Percentiles rank a stretch among this genome's conserved stretches.
phyloP scores from a whole-genome alignment of 2,329 filamentous ascomycete genomes.

The Scorias spongiosa region DNA sequence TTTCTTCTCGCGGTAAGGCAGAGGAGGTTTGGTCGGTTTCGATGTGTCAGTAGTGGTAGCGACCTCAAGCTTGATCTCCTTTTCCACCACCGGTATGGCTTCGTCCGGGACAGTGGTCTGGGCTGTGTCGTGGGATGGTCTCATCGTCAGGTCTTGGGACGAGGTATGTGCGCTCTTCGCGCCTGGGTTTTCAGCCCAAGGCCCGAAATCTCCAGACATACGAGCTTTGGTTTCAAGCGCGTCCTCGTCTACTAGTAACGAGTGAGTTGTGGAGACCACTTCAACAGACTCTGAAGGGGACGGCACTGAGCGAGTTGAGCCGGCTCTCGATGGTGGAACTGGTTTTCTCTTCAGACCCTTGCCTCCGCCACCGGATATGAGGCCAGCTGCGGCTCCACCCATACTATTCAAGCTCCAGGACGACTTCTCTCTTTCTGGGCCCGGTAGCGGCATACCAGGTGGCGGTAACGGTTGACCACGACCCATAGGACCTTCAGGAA shows the following conservation, averaged over 20 bases:
- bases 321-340: slow-evolving; percentile 5
- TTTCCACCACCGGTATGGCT: background rate
- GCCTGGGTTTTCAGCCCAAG: slow-evolving; percentile 7
- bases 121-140: background rate
- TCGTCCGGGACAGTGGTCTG: background rate
- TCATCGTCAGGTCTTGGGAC: background rate
- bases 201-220: slow-evolving; percentile 11
- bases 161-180: background rate
- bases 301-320: too few relatives aligned
- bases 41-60: background rate
- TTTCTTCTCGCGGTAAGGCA: background rate
- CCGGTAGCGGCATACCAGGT: slow-evolving; percentile 61
- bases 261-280: too few relatives aligned
- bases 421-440: slow-evolving; percentile 11
- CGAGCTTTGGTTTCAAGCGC: background rate
- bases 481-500: slow-evolving; percentile 50
- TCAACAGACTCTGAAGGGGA: too few relatives aligned
- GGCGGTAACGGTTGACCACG: slow-evolving; percentile 70
- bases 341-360: slow-evolving; percentile 11
- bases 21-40: background rate
- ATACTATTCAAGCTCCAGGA: slow-evolving; percentile 1
- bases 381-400: slow-evolving; percentile 2
- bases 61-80: background rate
- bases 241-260: too few relatives aligned
- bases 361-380: slow-evolving; percentile 3